Conservation (phyloP, 2,329 filamentous ascomycete genomes). For the Arthrobotrys megalospora region DNA sequence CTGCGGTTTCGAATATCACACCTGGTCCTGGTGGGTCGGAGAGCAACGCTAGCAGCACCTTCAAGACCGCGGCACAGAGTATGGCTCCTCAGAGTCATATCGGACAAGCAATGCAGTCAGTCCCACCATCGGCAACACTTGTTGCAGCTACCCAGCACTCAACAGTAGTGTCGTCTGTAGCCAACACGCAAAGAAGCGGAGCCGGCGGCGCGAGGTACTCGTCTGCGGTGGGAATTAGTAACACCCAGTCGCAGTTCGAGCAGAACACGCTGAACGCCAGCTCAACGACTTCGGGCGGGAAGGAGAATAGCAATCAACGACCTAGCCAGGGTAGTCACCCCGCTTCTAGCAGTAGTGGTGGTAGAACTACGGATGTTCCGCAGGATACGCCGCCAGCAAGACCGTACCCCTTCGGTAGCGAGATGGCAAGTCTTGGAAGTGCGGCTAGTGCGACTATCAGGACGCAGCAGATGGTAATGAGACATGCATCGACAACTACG, state of each 20-base stretch:
- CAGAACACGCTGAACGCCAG: conserved; percentile 86
- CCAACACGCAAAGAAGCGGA: conserved; percentile 44
- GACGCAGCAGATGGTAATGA: conserved; percentile 39
- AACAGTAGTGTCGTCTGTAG: conserved; percentile 12
- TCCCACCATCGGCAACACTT: conserved; percentile 66
- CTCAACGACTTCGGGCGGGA: conserved; percentile 81
- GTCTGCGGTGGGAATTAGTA: conserved; percentile 67
- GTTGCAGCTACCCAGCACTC: conserved; percentile 71
- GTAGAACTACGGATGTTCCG: conserved; percentile 43
- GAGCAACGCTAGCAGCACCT: conserved; percentile 67
- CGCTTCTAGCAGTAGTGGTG: conserved; percentile 72
- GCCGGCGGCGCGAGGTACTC: conserved; percentile 61
- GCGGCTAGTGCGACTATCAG: conserved; percentile 17
- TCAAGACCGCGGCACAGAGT: conserved; percentile 71
- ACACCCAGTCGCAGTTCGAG: conserved; percentile 73
- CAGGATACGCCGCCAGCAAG: conserved; percentile 57
- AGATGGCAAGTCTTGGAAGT: conserved; percentile 24
- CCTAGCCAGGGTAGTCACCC: conserved; percentile 33
- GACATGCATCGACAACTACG: conserved; percentile 54
- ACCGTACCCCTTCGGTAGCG: conserved; percentile 26
- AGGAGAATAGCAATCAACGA: conserved; percentile 67
- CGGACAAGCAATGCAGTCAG: conserved; percentile 67
- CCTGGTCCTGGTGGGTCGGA: conserved; percentile 23
- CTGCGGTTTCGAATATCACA: conserved; percentile 10
- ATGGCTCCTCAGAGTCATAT: conserved; percentile 69